Evolutionary conservation across 345 rosid genomes (phyloP).

Genomic region (Sapria himalayana): DNA sequence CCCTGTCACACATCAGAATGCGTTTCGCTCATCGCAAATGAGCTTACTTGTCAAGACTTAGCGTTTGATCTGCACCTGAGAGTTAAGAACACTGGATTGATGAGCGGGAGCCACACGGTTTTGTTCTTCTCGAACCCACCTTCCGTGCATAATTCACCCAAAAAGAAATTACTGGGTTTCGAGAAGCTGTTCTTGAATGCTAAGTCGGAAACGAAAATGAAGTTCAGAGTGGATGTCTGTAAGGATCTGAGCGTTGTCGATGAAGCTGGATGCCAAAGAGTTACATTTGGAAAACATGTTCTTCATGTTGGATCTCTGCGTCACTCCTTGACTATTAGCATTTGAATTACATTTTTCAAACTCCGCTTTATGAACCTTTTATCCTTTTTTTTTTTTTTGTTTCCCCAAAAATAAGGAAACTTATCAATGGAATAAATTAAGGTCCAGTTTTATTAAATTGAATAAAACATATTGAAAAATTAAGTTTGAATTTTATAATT

Average conservation of each 20-base stretch:
- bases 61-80: conserved; percentile 31
- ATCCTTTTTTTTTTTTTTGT: background rate
- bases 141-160: conserved; percentile 37
- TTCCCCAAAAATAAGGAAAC: background rate
- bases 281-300: conserved; percentile 42
- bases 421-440: too few relatives aligned
- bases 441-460: too few relatives aligned
- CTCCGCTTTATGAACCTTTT: background rate
- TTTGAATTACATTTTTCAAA: conserved; percentile 16
- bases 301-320: conserved; percentile 59
- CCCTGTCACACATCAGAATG: conserved; percentile 37
- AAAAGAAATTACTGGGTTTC: conserved; percentile 47
- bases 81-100: conserved; percentile 27
- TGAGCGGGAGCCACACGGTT: conserved; percentile 49
- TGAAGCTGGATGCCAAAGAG: conserved; percentile 36
- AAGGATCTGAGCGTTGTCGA: conserved; percentile 63
- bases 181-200: conserved; percentile 35
- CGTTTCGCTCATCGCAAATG: conserved; percentile 26
- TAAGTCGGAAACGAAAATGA: conserved; percentile 16
- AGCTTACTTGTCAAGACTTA: conserved; percentile 20
- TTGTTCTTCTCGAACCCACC: conserved; percentile 60
- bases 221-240: conserved; percentile 45
- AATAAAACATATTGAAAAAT: too few relatives aligned
- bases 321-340: conserved; percentile 30
- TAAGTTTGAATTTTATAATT: too few relatives aligned